phyloP scores from a whole-genome alignment of 2,329 filamentous ascomycete genomes.

The Pyrenophora tritici-repentis region DNA sequence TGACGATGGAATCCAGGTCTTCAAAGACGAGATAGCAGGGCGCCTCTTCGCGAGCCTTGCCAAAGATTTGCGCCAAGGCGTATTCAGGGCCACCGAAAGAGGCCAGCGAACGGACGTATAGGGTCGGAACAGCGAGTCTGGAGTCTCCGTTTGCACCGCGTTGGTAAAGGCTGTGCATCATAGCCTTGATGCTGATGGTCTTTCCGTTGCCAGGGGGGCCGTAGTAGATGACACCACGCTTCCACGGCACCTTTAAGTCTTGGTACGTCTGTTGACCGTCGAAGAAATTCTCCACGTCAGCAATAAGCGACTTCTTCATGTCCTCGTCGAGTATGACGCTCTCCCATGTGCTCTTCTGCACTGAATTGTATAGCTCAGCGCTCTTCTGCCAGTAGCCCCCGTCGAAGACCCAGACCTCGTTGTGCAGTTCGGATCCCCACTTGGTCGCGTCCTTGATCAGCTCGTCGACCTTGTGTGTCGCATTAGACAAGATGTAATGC shows the following conservation, averaged over 20 bases:
- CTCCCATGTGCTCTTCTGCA: conserved; percentile 60
- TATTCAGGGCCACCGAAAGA: conserved; percentile 59
- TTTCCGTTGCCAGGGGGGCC: conserved; percentile 69
- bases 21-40: conserved; percentile 75
- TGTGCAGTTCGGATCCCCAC: conserved; percentile 63
- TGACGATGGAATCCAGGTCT: conserved; percentile 70
- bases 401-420: conserved; percentile 71
- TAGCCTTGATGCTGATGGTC: conserved; percentile 72
- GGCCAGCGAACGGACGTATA: conserved; percentile 58
- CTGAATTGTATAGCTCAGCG: conserved; percentile 61
- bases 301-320: conserved; percentile 68
- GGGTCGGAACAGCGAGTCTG: conserved; percentile 58
- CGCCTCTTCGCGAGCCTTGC: conserved; percentile 64
- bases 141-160: conserved; percentile 47
- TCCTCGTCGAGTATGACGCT: conserved; percentile 68
- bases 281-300: conserved; percentile 70
- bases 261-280: conserved; percentile 62
- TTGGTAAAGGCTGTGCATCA: conserved; percentile 67
- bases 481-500: conserved; percentile 52
- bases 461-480: conserved; percentile 49
- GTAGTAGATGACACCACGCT: conserved; percentile 71
- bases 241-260: conserved; percentile 70
- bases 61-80: conserved; percentile 45
- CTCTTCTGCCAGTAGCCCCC: conserved; percentile 67
- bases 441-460: conserved; percentile 61